Evolutionary conservation across 768 basidiomycete genomes (phyloP).

Genomic region (Cystofilobasidium capitatum): DNA sequence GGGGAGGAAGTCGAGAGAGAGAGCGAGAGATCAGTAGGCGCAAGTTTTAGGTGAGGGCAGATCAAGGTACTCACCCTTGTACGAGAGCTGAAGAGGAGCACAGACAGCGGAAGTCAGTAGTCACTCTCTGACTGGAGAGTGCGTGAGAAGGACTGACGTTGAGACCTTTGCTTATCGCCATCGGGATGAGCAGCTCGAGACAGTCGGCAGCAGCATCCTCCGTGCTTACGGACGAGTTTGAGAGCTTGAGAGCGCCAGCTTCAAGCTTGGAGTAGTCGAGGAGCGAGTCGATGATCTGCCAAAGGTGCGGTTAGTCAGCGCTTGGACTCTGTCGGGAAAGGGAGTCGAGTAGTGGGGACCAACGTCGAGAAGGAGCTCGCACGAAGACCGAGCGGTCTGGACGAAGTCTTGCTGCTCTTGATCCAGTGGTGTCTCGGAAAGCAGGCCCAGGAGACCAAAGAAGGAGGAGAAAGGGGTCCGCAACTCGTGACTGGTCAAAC

Average conservation of each 20-base stretch:
- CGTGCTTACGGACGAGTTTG: conserved; percentile 55
- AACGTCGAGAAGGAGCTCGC: conserved; percentile 59
- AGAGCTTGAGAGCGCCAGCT: conserved; percentile 63
- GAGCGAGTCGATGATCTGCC: conserved; percentile 62
- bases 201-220: conserved; percentile 69
- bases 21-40: not conserved
- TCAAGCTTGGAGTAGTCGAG: conserved; percentile 71
- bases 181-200: conserved; percentile 63
- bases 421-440: conserved; percentile 61
- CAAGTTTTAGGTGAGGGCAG: not conserved
- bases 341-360: not conserved
- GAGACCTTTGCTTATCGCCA: conserved; percentile 31
- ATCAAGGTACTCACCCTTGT: not conserved
- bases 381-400: conserved; percentile 68
- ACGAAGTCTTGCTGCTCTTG: conserved; percentile 39
- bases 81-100: not conserved
- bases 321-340: not conserved
- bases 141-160: not conserved
- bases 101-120: not conserved
- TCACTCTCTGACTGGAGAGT: not conserved
- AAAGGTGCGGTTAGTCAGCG: no score
- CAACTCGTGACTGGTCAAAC: conserved; percentile 59
- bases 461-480: conserved; percentile 71
- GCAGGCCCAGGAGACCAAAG: conserved; percentile 64
- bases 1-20: not conserved